phyloP scores from a whole-genome alignment of 257 asterid genomes.

The Hygrophila difformis region DNA sequence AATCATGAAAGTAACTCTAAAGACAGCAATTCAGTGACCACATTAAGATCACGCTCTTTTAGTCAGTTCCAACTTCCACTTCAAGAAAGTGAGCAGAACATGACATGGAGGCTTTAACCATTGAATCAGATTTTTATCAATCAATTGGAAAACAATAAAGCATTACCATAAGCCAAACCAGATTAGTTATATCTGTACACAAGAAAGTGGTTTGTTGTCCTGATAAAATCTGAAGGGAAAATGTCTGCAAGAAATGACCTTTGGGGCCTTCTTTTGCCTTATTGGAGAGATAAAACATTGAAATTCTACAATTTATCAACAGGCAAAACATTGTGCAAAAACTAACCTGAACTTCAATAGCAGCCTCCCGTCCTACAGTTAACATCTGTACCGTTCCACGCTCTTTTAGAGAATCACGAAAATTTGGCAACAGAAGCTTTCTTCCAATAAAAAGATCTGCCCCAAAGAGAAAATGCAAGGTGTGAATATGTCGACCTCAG shows the following conservation, averaged over 20 bases:
- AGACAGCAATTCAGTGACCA: too few species aligned
- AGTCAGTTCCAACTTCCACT: too few species aligned
- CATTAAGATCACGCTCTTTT: too few species aligned
- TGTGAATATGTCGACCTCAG: slow-evolving; percentile 47
- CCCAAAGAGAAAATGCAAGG: slow-evolving; percentile 71
- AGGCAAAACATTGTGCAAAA: slow-evolving; percentile 13
- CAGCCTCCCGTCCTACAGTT: slow-evolving; percentile 97
- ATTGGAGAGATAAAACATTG: slow-evolving; percentile 10
- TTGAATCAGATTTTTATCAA: not conserved
- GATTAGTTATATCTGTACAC: too few species aligned
- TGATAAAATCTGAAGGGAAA: too few species aligned
- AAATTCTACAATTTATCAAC: not conserved
- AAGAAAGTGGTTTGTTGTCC: too few species aligned
- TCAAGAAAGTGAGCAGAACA: too few species aligned
- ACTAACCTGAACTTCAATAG: slow-evolving; percentile 94
- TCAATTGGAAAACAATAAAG: not conserved
- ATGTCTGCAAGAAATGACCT: too few species aligned
- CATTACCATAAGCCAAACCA: too few species aligned
- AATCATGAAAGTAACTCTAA: too few species aligned
- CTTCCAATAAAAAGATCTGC: slow-evolving; percentile 77
- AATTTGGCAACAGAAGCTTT: slow-evolving; percentile 90
- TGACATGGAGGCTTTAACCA: too few species aligned
- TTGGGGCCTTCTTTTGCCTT: slow-evolving; percentile 1
- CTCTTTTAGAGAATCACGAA: slow-evolving; percentile 84
- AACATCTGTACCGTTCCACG: slow-evolving; percentile 88